Conservation (phyloP, 495 filamentous ascomycete genomes). For the Evansstolkia leycettana region DNA sequence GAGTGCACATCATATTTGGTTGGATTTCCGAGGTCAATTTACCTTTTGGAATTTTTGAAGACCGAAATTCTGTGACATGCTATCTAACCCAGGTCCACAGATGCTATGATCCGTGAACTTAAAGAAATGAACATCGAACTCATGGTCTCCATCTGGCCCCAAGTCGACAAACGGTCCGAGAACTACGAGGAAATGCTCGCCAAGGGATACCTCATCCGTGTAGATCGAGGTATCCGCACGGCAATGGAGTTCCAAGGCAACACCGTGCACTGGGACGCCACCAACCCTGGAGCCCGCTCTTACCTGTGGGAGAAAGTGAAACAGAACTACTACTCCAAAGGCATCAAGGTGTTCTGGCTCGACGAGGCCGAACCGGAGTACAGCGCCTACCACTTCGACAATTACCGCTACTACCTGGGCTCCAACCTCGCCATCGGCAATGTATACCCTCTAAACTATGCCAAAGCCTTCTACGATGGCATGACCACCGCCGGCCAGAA, state of each 20-base stretch:
- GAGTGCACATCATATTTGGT: slow-evolving; percentile 4
- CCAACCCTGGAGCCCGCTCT: slow-evolving; percentile 36
- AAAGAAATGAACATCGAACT: slow-evolving; percentile 38
- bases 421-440: slow-evolving; percentile 42
- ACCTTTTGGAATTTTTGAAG: neutral
- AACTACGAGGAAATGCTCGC: slow-evolving; percentile 45
- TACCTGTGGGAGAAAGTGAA: slow-evolving; percentile 43
- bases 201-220: slow-evolving; percentile 37
- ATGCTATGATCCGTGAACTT: slow-evolving; percentile 44
- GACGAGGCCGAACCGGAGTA: slow-evolving; percentile 52
- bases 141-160: slow-evolving; percentile 52
- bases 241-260: slow-evolving; percentile 42
- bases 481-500: slow-evolving; percentile 30
- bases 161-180: slow-evolving; percentile 37
- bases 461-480: slow-evolving; percentile 44
- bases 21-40: neutral
- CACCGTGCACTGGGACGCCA: slow-evolving; percentile 43
- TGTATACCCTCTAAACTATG: slow-evolving; percentile 42
- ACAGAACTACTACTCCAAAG: slow-evolving; percentile 42
- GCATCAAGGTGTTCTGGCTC: slow-evolving; percentile 49
- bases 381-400: slow-evolving; percentile 45
- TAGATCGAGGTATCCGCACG: slow-evolving; percentile 38
- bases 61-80: neutral
- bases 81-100: slow-evolving; percentile 11
- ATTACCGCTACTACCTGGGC: slow-evolving; percentile 43